Evolutionary conservation across 768 basidiomycete species (phyloP), one percentile per base, ranked within the genome.

Genomic region (Bullera alba): DNA sequence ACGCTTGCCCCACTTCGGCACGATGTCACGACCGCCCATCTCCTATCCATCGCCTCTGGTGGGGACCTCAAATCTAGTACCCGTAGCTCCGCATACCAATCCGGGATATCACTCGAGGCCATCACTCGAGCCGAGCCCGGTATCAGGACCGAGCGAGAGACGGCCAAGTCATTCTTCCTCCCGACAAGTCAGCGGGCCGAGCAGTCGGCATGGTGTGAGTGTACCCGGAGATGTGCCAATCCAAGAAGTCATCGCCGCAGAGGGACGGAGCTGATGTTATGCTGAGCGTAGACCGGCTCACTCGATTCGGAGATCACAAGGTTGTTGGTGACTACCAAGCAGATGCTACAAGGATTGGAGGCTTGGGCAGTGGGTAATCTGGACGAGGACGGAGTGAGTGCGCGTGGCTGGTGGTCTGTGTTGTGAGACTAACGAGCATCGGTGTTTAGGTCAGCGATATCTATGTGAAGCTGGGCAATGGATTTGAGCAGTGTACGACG

Each of bases 391-490:
- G 67, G 57, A 47, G 69, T 69, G 45, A 50, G 63, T 56, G 22
- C 14, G 8, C 17, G 12, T 17, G 15, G 4, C 46, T 16, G 23
- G 10, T 28, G 23, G 21, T 25, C 27, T 19, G 5, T 46, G 26
- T 1, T 6, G 17, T 8, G 10, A 2, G 32, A 27, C 37, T 5
- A 37, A 50, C 7, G 17, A 19, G 41, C 6, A 12, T 36, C 4
- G 19, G 27, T 30, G 6, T 23, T 36, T 78, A 86, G 59, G 90
- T 99, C 68, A 95, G 91, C 78, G 89, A 96, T 72, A 87, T 95
- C 47, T 99, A 99, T 73, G 95, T 99, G 47, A 81, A 83, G 48
- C 78, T 99, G 21, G 95, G 95, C 21, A 96, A 97, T 73, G 92
- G 95, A 69, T 97, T 99, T 77, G 96, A 96, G 67, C 80, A 82